Evolutionary conservation across 305 asterid species (phyloP).

Genomic region (Fraxinus sp.): DNA sequence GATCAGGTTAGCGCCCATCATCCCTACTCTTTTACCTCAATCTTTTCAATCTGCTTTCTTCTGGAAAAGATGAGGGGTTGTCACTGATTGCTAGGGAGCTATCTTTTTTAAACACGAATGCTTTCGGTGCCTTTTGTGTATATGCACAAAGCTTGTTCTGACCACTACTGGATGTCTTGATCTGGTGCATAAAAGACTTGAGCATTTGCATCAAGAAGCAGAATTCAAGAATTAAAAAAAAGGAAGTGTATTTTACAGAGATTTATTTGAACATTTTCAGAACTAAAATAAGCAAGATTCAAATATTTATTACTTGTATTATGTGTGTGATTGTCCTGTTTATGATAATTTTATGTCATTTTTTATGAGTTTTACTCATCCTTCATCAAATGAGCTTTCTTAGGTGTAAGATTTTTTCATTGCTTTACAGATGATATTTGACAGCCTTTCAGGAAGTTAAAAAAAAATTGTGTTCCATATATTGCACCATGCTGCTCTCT

Average conservation of each 20-base stretch:
- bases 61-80: not conserved
- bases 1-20: constrained; percentile 55
- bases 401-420: not conserved
- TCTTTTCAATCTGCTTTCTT: not conserved
- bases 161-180: not conserved
- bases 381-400: not conserved
- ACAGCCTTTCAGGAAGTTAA: not conserved
- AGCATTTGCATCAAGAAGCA: not conserved
- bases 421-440: not conserved
- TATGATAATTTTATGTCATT: not conserved
- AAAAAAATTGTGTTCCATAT: not conserved
- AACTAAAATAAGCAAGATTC: not conserved
- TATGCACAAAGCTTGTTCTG: not conserved
- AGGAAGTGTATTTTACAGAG: not conserved
- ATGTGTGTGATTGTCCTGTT: not conserved
- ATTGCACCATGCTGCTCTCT: not conserved
- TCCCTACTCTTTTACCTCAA: constrained; percentile 16
- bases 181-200: not conserved
- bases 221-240: not conserved
- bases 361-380: not conserved
- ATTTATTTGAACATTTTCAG: not conserved
- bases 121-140: not conserved
- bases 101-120: not conserved
- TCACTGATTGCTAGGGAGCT: not conserved
- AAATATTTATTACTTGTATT: not conserved